Evolutionary conservation across 768 basidiomycete genomes (phyloP).

Genomic region (Heimioporus sp.): DNA sequence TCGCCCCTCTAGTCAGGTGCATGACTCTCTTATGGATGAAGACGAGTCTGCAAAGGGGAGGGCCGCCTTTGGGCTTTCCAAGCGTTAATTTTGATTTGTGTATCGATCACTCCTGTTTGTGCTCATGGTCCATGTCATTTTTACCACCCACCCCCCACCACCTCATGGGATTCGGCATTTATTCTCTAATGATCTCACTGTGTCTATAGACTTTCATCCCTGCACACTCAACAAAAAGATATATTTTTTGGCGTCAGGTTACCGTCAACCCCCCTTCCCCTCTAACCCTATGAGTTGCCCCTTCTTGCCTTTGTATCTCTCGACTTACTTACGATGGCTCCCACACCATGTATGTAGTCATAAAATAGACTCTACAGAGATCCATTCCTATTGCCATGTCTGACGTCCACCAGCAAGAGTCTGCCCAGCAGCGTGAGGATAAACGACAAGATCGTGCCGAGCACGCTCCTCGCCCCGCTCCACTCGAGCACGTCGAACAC

Average conservation of each 20-base stretch:
- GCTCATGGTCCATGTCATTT: neutral
- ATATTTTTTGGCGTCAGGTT: neutral
- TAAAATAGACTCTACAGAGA: too few relatives aligned
- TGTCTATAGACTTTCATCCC: conserved; percentile 1
- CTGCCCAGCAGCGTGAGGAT: conserved; percentile 3
- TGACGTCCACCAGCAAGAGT: neutral
- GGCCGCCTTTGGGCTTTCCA: conserved; percentile 21
- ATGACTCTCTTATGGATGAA: conserved; percentile 11
- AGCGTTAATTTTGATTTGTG: neutral
- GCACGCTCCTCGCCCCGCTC: conserved; percentile 30
- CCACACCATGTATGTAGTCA: neutral
- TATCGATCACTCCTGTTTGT: neutral
- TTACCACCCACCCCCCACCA: neutral
- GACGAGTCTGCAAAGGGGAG: conserved; percentile 16
- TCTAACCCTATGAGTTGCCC: neutral
- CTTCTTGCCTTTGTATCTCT: conserved; percentile 5
- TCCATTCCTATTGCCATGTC: neutral
- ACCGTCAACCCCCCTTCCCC: neutral
- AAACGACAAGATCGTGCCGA: conserved; percentile 29
- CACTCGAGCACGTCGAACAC: conserved; percentile 42
- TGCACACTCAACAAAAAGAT: neutral
- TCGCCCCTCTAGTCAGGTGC: conserved; percentile 2
- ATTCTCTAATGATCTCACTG: neutral
- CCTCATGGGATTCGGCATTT: neutral
- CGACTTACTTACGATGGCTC: neutral